Evolutionary conservation across 495 filamentous ascomycete genomes (phyloP).

Genomic region (Hyaloscypha hepaticicola): DNA sequence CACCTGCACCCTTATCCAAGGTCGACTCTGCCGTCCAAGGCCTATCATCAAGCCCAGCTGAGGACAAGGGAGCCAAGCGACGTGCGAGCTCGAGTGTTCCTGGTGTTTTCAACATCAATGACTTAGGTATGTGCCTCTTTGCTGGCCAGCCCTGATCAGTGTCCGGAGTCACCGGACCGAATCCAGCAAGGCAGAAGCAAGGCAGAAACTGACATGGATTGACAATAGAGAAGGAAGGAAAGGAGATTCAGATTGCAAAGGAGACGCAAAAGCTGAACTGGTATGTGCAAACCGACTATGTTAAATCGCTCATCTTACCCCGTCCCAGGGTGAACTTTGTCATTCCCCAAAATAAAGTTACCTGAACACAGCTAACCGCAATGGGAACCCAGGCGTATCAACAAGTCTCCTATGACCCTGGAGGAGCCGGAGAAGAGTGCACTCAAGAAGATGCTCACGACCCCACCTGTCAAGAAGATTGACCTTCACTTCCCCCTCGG

Average conservation of each 20-base stretch:
- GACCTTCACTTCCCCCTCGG: constrained; percentile 86
- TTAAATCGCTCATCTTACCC: constrained; percentile 14
- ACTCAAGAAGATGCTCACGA: constrained; percentile 76
- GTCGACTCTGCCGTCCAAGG: constrained; percentile 86
- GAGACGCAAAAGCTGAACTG: constrained; percentile 90
- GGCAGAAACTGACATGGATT: constrained; percentile 9
- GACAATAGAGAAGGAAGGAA: constrained; percentile 66
- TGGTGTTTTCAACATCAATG: constrained; percentile 78
- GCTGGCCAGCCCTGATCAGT: not conserved
- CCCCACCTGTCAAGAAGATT: constrained; percentile 86
- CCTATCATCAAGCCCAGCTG: constrained; percentile 61
- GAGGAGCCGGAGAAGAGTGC: constrained; percentile 70
- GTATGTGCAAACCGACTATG: constrained; percentile 49
- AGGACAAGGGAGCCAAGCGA: constrained; percentile 53
- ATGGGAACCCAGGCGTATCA: constrained; percentile 68
- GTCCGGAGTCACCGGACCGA: constrained; percentile 14
- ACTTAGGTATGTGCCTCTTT: constrained; percentile 63
- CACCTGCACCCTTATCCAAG: constrained; percentile 57
- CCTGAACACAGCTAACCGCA: not conserved
- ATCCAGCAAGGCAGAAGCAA: constrained; percentile 27
- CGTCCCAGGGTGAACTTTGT: constrained; percentile 6
- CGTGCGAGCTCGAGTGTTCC: constrained; percentile 64
- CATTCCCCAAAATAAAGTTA: constrained; percentile 7
- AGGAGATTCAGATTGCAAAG: constrained; percentile 72
- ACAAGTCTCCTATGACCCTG: constrained; percentile 72